Evolutionary conservation across 1,139 yeast genomes (phyloP), one percentile per base, ranked within the genome.

Genomic region (Pneumocystis sp.): DNA sequence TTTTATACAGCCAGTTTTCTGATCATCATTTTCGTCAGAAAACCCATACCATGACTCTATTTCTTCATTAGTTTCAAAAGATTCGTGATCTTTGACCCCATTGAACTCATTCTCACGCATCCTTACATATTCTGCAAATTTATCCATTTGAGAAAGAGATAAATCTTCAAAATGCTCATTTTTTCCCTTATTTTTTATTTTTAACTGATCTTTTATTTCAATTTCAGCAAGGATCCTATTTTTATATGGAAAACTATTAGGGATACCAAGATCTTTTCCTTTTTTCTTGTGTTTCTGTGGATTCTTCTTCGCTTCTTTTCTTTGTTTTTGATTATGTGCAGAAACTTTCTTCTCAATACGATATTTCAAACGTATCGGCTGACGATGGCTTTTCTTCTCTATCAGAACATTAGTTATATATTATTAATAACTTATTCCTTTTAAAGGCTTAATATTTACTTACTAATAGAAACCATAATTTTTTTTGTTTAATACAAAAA

Each of bases 291-390:
- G 89, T 98, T 98, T 93, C 17, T 97, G 91, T 7, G 84, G 84
- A 75, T 91, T 97, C 75, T 84, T 90, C 81, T 93, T 93, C 44
- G 96, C 83, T 29, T 76, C 71, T 77, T 93, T 93, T 72, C 82
- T 83, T 74, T 87, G 87, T 76, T 93, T 93, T 76, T 96, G 84
- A 71, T 86, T 82, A 72, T 91, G 95, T 34, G 97, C 97, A 61
- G 93, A 83, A 2, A 96, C 91, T 78, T 93, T 93, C 83, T 90
- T 93, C 79, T 89, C 87, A 74, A 93, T 89, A 71, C 97, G 97
- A 76, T 90, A 96, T 75, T 91, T 84, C 87, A 91, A 85, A 76
- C 95, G 89, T 74, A 97, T 91, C 75, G 93, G 83, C 65, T 84
- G 81, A 78, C 97, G 84, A 15, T n/a, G 57, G n/a, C 57, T 50